Base-by-base conservation (phyloP, 1,284 basidiomycete species). In the Apiotrichum laibachii region DNA sequence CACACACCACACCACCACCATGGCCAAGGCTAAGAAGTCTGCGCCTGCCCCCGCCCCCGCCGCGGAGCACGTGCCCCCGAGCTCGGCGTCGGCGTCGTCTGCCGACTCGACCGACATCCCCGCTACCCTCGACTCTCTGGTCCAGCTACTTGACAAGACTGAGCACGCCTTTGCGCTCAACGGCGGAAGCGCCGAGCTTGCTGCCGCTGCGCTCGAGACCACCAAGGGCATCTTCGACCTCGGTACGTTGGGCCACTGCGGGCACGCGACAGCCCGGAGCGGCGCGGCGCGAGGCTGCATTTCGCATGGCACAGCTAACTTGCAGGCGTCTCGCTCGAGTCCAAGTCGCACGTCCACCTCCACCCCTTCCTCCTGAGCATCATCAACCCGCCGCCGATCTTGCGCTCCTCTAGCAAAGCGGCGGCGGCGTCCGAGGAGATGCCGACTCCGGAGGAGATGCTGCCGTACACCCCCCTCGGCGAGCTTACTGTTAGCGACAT, bases 401-500 rank as follows among this genome's bases (percentile, higher is more conserved):
- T 81, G 69, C 65, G 78, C 66, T 69, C 72, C 22, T 59, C 64
- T 37, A 64, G 56, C 16, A 70, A 71, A 54, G 67, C 21, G 53
- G 64, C 21, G 53, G 64, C 1, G 50, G 65, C 45, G 50, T 45
- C 16, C 31, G 58, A 50, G 51, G 50, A 43, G 19, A 67, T 72
- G 26, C 56, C 70, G 31, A 60, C 71, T 66, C 50, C 78, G 67
- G 57, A 72, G 72, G 43, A 71, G n/a, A 67, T 81, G 19, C 82
- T 90, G 51, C 78, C 83, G 46, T 81, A 82, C 50, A 95, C 93
- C 0, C 91, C 92, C 5, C 79, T 97, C 4, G 79, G 84, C 2
- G 84, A 84, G 53, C 83, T 98, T 21, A 88, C 87, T 60, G 81
- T 86, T 13, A 85, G 91, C n/a, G 87, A 84, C n/a, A 88, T 96